Conservation (phyloP, 768 basidiomycete species). For the Rhodosporidiobolus sp. region DNA sequence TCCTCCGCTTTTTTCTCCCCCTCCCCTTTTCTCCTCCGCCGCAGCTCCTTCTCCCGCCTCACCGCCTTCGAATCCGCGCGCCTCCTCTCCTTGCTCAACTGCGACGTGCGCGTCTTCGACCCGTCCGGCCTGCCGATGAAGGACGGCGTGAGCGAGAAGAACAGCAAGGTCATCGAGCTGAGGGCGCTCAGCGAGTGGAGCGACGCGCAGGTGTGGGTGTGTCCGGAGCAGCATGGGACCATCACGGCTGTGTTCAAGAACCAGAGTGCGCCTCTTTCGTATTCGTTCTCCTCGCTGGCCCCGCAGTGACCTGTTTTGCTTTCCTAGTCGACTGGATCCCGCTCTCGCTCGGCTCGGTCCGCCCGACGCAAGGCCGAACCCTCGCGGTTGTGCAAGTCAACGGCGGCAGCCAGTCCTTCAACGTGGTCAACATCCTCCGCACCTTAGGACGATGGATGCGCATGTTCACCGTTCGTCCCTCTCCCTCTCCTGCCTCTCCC, state of each 20-base stretch:
- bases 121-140: slow-evolving; percentile 45
- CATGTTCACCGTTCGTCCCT: slow-evolving; percentile 42
- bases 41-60: slow-evolving; percentile 48
- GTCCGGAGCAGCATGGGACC: slow-evolving; percentile 48
- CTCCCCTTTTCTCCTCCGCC: neutral
- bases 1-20: too few relatives aligned
- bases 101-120: slow-evolving; percentile 48
- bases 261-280: slow-evolving; percentile 42
- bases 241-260: slow-evolving; percentile 50
- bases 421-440: slow-evolving; percentile 48
- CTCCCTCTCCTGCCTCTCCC: neutral
- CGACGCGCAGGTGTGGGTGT: slow-evolving; percentile 44
- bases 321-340: slow-evolving; percentile 50
- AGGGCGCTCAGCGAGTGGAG: slow-evolving; percentile 42
- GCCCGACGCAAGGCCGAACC: slow-evolving; percentile 49
- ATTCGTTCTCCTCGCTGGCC: neutral
- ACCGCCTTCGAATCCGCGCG: slow-evolving; percentile 48
- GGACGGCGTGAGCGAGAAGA: slow-evolving; percentile 41
- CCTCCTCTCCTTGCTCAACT: slow-evolving; percentile 45
- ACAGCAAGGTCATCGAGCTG: slow-evolving; percentile 46
- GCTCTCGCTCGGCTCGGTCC: slow-evolving; percentile 46
- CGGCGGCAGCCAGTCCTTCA: slow-evolving; percentile 46
- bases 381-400: slow-evolving; percentile 48
- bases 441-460: slow-evolving; percentile 50
- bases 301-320: neutral